Base-by-base conservation (phyloP, 2,329 filamentous ascomycete species). In the Colletotrichum sp. region DNA sequence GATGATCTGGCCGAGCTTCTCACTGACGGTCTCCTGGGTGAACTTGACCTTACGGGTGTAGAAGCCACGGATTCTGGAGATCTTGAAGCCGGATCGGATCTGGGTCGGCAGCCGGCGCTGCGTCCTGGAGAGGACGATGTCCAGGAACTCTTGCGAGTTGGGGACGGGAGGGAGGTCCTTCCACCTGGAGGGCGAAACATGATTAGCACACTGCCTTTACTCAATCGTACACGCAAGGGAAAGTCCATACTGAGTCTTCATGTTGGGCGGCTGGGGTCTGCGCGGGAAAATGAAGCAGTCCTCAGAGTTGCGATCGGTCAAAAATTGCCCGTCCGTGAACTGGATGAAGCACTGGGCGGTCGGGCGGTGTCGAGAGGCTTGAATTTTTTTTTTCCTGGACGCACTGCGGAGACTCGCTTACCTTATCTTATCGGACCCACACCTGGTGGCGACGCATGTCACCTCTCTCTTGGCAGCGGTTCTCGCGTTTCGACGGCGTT, bases 81-180 rank as follows among this genome's bases (percentile, higher is more conserved):
- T 97, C 86, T 97, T 94, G 90, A 99, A 99, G 75, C 97, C 97
- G 55, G 96, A 92, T 81, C 97, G 92, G 83, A 99, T 98, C 89
- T 98, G 96, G 64, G 96, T 99, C 16, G 97, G 97, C 78, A 99
- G 89, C 77, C 96, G 93, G 83, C 96, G 91, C 90, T 98, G 96
- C 6, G 96, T 98, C 80, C 97, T 91, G 82, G 95, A 97, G 81
- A 99, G 91, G 79, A 98, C 96, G 84, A 99, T 98, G 86, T 99
- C 97, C 81, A 99, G 90, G 83, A 99, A 98, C 87, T 99, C 97
- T 89, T 97, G 94, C 85, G 94, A 94, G 81, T 95, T 97, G 74
- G 96, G 96, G 79, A 98, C 95, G 79, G 95, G 95, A 77, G 94
- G 93, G 81, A 97, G 97, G 83, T 94, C 93, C 84, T 93, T 93